These are phyloP conservation scores for Gymnopus androsaceus DNA, from an alignment of 1,284 basidiomycete species.

Conservation along the genomic window DNA sequence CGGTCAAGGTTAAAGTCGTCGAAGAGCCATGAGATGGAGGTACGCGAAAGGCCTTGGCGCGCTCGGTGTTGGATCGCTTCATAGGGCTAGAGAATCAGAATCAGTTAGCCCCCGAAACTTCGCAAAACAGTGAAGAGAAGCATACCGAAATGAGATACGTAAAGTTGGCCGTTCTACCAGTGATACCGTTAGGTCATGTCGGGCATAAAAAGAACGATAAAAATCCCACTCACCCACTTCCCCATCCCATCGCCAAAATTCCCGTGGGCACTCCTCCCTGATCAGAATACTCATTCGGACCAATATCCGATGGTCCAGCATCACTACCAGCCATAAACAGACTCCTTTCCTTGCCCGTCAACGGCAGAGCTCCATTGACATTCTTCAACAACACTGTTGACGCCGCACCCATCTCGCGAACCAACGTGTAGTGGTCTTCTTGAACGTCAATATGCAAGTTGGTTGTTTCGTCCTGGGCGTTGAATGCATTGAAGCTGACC, in stretches of 20 bases:
- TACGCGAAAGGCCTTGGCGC: conserved; percentile 62
- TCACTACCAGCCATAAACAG: conserved; percentile 70
- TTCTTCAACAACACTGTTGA: conserved; percentile 87
- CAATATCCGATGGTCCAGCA: conserved; percentile 66
- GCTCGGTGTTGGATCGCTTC: conserved; percentile 72
- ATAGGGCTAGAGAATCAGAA: conserved; percentile 50
- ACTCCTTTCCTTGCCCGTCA: conserved; percentile 55
- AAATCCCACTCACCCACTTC: conserved; percentile 46
- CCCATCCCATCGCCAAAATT: conserved; percentile 86
- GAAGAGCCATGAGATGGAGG: conserved; percentile 61
- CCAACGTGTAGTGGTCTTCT: conserved; percentile 69
- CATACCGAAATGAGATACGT: conserved; percentile 61
- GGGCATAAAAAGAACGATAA: background rate
- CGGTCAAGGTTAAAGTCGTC: conserved; percentile 63
- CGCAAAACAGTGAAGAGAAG: too few relatives aligned
- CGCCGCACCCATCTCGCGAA: conserved; percentile 74
- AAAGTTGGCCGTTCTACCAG: conserved; percentile 53
- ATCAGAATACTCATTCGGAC: conserved; percentile 76
- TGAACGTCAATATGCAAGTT: conserved; percentile 78
- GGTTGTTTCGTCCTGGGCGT: conserved; percentile 47
- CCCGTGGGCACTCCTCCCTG: conserved; percentile 66
- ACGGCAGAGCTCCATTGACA: conserved; percentile 60
- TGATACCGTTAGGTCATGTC: background rate
- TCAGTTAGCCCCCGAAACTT: too few relatives aligned
- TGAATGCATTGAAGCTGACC: conserved; percentile 64